These are phyloP conservation scores for Bruguiera gymnorhiza DNA, from an alignment of 345 rosid species.

Conservation along the genomic window DNA sequence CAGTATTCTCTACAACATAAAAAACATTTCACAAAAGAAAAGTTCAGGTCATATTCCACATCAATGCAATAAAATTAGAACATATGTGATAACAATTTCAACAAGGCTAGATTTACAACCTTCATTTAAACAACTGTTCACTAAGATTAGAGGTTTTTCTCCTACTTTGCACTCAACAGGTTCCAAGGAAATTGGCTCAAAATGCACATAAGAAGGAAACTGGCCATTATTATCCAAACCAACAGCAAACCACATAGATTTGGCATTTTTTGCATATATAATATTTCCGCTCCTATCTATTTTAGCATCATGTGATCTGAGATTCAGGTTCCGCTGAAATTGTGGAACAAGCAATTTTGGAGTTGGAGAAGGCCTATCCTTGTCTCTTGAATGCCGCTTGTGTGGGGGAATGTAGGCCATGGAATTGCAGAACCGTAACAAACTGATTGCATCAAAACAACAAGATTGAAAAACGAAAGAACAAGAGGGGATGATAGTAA, in stretches of 20 bases:
- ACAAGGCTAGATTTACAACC: constrained; percentile 24
- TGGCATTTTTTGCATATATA: constrained; percentile 31
- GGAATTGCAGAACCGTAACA: neutral
- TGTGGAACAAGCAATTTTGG: constrained; percentile 25
- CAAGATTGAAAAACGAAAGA: neutral
- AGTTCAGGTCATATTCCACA: too few relatives aligned
- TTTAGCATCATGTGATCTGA: constrained; percentile 10
- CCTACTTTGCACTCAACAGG: constrained; percentile 23
- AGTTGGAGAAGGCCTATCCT: constrained; percentile 25
- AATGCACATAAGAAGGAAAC: constrained; percentile 31
- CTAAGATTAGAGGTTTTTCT: constrained; percentile 35
- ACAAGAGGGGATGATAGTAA: neutral
- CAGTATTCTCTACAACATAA: constrained; percentile 17
- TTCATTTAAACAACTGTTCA: constrained; percentile 17
- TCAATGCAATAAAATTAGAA: too few relatives aligned
- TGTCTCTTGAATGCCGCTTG: constrained; percentile 44
- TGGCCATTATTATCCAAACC: constrained; percentile 40
- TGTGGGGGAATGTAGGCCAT: constrained; percentile 72
- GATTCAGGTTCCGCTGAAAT: constrained; percentile 32
- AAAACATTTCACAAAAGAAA: too few relatives aligned
- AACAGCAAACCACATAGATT: constrained; percentile 44
- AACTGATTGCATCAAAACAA: constrained; percentile 2
- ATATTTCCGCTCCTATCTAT: constrained; percentile 26
- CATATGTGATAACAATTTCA: neutral
- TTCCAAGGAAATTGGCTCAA: constrained; percentile 38